Base-by-base conservation (phyloP, 1,284 basidiomycete genomes). In the Phlebopus sp. region DNA sequence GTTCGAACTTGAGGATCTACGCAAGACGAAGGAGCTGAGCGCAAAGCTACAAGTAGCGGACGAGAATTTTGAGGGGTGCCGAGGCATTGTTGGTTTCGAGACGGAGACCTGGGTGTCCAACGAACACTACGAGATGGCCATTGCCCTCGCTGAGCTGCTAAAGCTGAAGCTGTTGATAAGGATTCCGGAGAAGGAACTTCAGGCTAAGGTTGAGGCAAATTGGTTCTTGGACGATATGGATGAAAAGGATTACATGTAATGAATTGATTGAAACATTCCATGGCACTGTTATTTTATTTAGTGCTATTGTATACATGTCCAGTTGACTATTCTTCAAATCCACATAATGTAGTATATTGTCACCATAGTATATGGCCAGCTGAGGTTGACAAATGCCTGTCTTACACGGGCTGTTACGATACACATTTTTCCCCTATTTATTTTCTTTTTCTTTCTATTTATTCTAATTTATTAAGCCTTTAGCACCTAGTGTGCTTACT, bases 161-260 rank as follows among this genome's bases (percentile, higher is more conserved):
- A 75, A 73, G 69, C 32, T 55, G 64, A 36, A 44, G 29, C 47
- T 36, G 47, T 67, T 75, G 62, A 52, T 31, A 27, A 45, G 2
- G 55, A 44, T 47, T 45, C 21, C 39, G 60, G 52, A 55, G 58
- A 66, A 49, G 56, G 64, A 71, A 55, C 60, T 60, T 49, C 66
- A 58, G 46, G 71, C 49, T 42, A 44, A 66, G 63, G 57, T 62
- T 39, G 49, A 29, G 64, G 66, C 52, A 50, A 55, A 75, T 56
- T 77, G 73, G 74, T 58, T 58, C 57, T 74, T 62, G 57, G 67
- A 75, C 54, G 72, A 76, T 52, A 75, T 75, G 70, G 69, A 77
- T 56, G 73, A 77, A 60, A 54, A 60, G 55, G 47, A 66, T 30
- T 72, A 77, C 54, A 69, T 64, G 67, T 66, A 62, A 52, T 46